Evolutionary conservation across 2,329 filamentous ascomycete species (phyloP).

Genomic region (Rhynchosporium secalis): DNA sequence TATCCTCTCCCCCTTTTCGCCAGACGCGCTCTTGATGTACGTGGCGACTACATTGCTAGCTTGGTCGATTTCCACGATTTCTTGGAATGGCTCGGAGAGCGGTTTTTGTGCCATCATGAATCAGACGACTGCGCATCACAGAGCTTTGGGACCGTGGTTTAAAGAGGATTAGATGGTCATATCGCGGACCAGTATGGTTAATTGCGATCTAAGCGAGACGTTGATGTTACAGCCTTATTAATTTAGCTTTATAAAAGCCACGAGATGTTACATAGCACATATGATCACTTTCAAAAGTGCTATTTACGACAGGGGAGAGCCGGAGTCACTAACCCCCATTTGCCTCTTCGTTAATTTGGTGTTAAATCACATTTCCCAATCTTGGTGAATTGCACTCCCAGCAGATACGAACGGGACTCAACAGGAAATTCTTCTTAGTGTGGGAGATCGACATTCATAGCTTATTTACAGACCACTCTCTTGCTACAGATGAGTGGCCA

Average conservation of each 20-base stretch:
- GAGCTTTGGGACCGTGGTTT: not conserved
- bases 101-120: conserved; percentile 1
- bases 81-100: conserved; percentile 1
- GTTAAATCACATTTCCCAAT: too few species aligned
- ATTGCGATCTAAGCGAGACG: not conserved
- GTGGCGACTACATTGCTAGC: conserved; percentile 39
- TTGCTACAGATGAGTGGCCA: conserved; percentile 8
- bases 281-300: too few species aligned
- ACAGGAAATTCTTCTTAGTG: not conserved
- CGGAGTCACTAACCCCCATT: too few species aligned
- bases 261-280: too few species aligned
- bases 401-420: not conserved
- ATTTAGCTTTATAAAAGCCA: too few species aligned
- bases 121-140: not conserved
- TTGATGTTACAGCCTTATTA: too few species aligned
- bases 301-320: too few species aligned
- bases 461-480: conserved; percentile 5
- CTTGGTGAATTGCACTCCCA: too few species aligned
- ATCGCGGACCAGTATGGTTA: not conserved
- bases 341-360: too few species aligned
- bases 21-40: conserved; percentile 29
- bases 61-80: conserved; percentile 38
- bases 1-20: conserved; percentile 25
- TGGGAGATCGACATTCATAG: conserved; percentile 9
- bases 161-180: not conserved